Conservation (phyloP, 1,139 yeast species). For the Citeromyces hawaiiensis region DNA sequence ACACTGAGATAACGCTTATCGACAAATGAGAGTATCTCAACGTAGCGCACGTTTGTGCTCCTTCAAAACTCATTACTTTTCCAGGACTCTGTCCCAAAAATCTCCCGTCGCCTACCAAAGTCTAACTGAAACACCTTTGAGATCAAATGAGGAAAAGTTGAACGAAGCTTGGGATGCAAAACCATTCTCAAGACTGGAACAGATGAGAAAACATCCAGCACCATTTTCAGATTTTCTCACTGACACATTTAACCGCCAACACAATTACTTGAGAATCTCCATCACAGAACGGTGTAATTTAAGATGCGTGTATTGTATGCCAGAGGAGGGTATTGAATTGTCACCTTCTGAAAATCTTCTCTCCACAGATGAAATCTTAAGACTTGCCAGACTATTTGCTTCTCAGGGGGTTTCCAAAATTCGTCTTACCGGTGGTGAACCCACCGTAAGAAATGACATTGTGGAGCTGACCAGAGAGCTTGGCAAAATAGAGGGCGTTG, state of each 20-base stretch:
- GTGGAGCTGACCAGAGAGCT: constrained; percentile 24
- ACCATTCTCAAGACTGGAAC: constrained; percentile 5
- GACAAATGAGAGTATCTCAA: background rate
- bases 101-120: background rate
- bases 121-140: background rate
- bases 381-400: constrained; percentile 26
- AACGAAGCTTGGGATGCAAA: background rate
- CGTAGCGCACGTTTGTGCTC: background rate
- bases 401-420: constrained; percentile 31
- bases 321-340: constrained; percentile 34
- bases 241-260: constrained; percentile 27
- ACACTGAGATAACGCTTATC: background rate
- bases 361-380: constrained; percentile 26
- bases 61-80: background rate
- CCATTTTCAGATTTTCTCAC: constrained; percentile 27
- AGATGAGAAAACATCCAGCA: constrained; percentile 9
- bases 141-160: background rate
- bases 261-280: constrained; percentile 32
- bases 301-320: constrained; percentile 41
- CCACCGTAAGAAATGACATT: constrained; percentile 34
- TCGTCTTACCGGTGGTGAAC: constrained; percentile 40
- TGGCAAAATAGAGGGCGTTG: constrained; percentile 22
- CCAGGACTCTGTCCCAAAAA: background rate
- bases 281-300: constrained; percentile 36
- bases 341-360: constrained; percentile 25